Base-by-base conservation (phyloP, 257 asterid species). In the Misopates orontium region DNA sequence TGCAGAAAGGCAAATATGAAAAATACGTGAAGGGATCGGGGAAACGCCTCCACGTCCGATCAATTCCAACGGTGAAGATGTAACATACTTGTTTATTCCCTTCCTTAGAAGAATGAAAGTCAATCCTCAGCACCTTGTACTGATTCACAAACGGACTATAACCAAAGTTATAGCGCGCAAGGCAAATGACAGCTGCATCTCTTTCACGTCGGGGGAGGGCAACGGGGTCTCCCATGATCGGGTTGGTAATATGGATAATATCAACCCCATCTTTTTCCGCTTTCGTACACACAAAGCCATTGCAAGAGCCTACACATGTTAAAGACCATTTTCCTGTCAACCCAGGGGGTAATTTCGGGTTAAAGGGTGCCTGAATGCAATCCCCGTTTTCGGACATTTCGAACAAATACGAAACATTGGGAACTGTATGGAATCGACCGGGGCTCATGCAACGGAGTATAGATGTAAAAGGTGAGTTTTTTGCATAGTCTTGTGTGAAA, bases 41-140 rank as follows among this genome's bases (percentile, higher is more conserved):
- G 42, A 63, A 49, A 48, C 13, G 7, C 41, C 71, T 66, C 71
- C 71, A 66, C 9, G 12, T 14, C 6, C 53, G 22, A 55, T 54
- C 71, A 23, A 66, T 63, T 18, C 71, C 71, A 52, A 66, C 50
- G 7, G 71, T 66, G 22, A 66, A 42, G 54, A 66, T 66, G 31
- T 54, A 42, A 15, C 51, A 19, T 3, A 54, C 7, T 23, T 18
- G 19, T 52, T 11, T 4, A 21, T 0, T 4, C n/a, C 8, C 0
- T 1, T 1, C 21, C 17, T 8, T 5, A 15, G 11, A 32, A 6
- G 15, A 6, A 16, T 28, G n/a, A n/a, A n/a, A 65, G 10, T n/a
- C 17, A 21, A 51, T 21, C 23, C 62, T 52, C 16, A 65, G 16
- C 15, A 53, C 70, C 54, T 66, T 64, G 24, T 45, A 48, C 22